Evolutionary conservation across 768 basidiomycete species (phyloP), one percentile per base, ranked within the genome.

Genomic region (Russula sp.): DNA sequence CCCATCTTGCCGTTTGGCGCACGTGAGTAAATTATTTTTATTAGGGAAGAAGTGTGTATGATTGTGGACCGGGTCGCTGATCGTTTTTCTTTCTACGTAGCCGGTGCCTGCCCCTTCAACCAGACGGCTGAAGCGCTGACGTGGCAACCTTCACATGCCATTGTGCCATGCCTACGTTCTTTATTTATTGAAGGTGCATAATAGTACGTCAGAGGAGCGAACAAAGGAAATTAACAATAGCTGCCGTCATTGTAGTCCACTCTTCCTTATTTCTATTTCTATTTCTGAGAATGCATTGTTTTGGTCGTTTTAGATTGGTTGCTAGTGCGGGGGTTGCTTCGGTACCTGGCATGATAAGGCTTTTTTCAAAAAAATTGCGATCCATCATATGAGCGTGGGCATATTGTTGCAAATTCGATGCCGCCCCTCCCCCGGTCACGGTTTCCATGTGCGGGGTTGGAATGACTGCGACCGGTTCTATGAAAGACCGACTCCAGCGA

Each of bases 101-200:
- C 64, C 11, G 59, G 67, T 50, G 61, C 67, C 6, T 67, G 67
- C 40, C 67, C 67, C n/a, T 65, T 67, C 18, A 60, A 64, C 16
- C 22, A 65, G 64, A 57, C 34, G 9, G 36, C 66, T n/a, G n/a
- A n/a, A n/a, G n/a, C n/a, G n/a, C n/a, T 11, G 26, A 67, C 54
- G 63, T 67, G 38, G 26, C 56, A 8, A 60, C 63, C 20, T 60
- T 62, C 66, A 30, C 57, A 2, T 66, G 62, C 51, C 22, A 54
- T 11, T 58, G 42, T 44, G 20, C 22, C 3, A 14, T 10, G 28
- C 32, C 20, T 44, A 55, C 61, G 61, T 55, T 61, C 52, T 20
- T 34, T 40, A 14, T 18, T 44, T 16, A 16, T 9, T 13, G 46
- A 18, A 20, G 28, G n/a, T 3, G 28, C 24, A 18, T 36, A n/a